Conservation (phyloP, 2,329 filamentous ascomycete species). For the Monosporascus sp. region DNA sequence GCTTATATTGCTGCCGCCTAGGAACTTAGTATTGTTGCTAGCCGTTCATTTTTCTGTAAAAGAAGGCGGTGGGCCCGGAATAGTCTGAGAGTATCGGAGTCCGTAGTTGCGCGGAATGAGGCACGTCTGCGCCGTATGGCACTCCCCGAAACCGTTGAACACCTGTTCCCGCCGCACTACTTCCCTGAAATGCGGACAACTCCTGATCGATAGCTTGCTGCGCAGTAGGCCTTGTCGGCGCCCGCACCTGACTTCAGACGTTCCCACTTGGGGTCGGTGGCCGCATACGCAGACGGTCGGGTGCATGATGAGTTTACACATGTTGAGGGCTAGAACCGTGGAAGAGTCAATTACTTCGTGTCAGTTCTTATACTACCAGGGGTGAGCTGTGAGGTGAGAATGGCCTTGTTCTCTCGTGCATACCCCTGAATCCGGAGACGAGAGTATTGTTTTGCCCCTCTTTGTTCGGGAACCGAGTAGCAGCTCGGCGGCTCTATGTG, state of each 20-base stretch:
- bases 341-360: neutral
- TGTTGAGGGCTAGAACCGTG: neutral
- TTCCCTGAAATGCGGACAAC: neutral
- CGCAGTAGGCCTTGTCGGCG: neutral
- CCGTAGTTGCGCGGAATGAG: neutral
- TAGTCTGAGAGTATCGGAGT: neutral
- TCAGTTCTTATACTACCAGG: neutral
- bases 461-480: neutral
- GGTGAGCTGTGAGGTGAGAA: neutral
- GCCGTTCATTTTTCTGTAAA: neutral
- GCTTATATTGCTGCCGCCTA: too few species aligned
- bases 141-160: neutral
- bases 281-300: neutral
- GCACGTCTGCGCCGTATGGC: neutral
- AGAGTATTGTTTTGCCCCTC: neutral
- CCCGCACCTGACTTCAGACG: neutral
- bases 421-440: neutral
- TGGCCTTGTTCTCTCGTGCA: neutral
- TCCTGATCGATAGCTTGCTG: neutral
- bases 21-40: neutral
- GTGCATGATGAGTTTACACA: neutral
- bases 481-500: neutral
- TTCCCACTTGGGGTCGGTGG: neutral
- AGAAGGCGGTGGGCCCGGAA: neutral
- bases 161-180: neutral